These are phyloP conservation scores for Leccinum variabile DNA, from an alignment of 1,284 basidiomycete species.

Conservation along the genomic window DNA sequence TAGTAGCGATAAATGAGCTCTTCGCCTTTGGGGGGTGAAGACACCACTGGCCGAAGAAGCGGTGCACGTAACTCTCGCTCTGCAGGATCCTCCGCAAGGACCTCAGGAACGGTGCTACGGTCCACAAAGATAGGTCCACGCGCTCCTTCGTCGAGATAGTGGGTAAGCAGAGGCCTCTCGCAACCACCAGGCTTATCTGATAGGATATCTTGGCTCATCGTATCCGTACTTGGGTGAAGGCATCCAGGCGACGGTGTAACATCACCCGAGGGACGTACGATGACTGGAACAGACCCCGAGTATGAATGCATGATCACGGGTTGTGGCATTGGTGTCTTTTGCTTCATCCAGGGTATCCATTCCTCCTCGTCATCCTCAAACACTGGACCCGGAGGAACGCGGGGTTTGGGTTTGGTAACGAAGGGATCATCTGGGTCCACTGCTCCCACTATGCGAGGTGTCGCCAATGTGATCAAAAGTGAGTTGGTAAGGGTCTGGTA, in stretches of 20 bases:
- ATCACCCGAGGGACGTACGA: neutral
- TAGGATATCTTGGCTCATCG: neutral
- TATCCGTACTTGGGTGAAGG: neutral
- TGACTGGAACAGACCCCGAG: neutral
- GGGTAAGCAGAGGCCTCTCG: neutral
- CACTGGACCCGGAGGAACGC: neutral
- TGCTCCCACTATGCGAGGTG: neutral
- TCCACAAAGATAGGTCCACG: conserved; percentile 17
- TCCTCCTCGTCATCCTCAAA: conserved; percentile 10
- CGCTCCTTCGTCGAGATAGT: conserved; percentile 14
- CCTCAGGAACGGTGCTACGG: neutral
- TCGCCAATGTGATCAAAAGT: neutral
- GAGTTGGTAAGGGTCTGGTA: conserved; percentile 8
- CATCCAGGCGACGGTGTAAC: neutral
- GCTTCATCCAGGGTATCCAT: conserved; percentile 11
- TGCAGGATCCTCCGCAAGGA: neutral
- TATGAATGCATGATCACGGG: neutral
- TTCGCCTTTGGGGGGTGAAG: conserved; percentile 9
- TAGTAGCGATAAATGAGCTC: conserved; percentile 10
- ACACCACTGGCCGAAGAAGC: neutral
- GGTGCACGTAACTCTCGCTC: conserved; percentile 12
- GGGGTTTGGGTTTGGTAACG: neutral
- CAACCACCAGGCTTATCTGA: neutral
- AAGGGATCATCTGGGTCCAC: neutral
- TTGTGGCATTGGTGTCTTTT: neutral